Evolutionary conservation across 2,329 filamentous ascomycete genomes (phyloP), one percentile per base, ranked within the genome.

Genomic region (Plenodomus tracheiphilus): DNA sequence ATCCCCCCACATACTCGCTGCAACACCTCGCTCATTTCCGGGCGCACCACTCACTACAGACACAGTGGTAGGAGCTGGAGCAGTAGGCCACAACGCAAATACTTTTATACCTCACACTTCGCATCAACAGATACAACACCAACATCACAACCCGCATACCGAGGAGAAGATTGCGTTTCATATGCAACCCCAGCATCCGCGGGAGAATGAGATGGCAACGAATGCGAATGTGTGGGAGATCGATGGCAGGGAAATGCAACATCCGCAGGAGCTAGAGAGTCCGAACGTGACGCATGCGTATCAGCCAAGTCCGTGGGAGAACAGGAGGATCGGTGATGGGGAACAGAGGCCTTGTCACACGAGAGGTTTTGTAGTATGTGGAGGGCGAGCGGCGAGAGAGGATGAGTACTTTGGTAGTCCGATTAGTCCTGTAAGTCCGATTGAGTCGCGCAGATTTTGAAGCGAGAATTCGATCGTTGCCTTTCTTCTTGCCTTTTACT

Each of bases 151-250:
- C 41, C 30, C 40, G 34, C 39, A 32, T 36, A 44, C 28, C 8
- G 28, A 32, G 28, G 28, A 32, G 28, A 32, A 32, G 15, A 32
- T 32, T 32, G 28, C 28, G 6, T 32, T 32, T 5, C 35, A 37
- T 11, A 32, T 41, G 0, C 41, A 46, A 8, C 22, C 45, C 0
- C 39, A 35, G 2, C 25, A 42, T 19, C 43, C 41, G 4, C 19
- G 22, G 19, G 38, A 22, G 2, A 48, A 45, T 15, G 54, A 57
- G 18, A 50, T 54, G 51, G 30, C 43, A 10, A 57, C 51, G 1
- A 49, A 8, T 17, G 48, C 49, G 9, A 58, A 58, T 21, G 43
- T 55, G 2, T 55, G 49, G 52, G 54, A 58, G 20, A 32, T 58
- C 4, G 54, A 51, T 4, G 49, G 49, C 2, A 44, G 40, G 16